Base-by-base conservation (phyloP, 805 yeast genomes). In the Priceomyces fermenticarens region DNA sequence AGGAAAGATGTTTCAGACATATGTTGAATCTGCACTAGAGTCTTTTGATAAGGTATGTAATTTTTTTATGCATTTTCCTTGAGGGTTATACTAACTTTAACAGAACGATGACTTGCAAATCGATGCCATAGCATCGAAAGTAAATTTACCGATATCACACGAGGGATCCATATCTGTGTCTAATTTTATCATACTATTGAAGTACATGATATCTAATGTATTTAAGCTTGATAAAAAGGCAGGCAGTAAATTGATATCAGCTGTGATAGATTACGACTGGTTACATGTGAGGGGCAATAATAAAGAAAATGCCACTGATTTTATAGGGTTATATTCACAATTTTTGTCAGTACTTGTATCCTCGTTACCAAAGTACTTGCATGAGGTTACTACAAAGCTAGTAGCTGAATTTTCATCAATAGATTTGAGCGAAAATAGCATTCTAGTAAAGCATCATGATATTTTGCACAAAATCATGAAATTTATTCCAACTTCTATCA, bases 311-410 rank as follows among this genome's bases (percentile, higher is more conserved):
- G 45, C 44, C n/a, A 35, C 32, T 6, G 52, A 52, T 4, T 77
- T 82, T 49, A 62, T 78, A 17, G 66, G 70, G 36, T 65, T 72
- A 35, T 89, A 85, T 61, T 74, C 83, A 35, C 82, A 80, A 33
- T 93, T 93, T 60, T 65, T 88, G 35, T 74, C 80, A 34, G 86
- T 90, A 20, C 72, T 91, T 39, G 86, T 90, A 30, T 84, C 95
- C 3, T 85, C 91, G 35, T 73, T 83, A 45, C 98, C 98, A 6
- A 87, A 82, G 60, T 91, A 95, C 87, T 81, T 93, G 79, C 76
- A 78, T 47, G 95, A 87, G 44, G 87, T 91, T n/a, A 81, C 86
- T 14, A 68, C 73, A 44, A 75, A 78, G 43, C 62, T 91, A n/a
- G 75, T 89, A 9, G 52, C 71, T 13, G 88, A 81, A 52, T 85